Conservation (phyloP, 257 asterid species). For the Ehretia macrophylla region DNA sequence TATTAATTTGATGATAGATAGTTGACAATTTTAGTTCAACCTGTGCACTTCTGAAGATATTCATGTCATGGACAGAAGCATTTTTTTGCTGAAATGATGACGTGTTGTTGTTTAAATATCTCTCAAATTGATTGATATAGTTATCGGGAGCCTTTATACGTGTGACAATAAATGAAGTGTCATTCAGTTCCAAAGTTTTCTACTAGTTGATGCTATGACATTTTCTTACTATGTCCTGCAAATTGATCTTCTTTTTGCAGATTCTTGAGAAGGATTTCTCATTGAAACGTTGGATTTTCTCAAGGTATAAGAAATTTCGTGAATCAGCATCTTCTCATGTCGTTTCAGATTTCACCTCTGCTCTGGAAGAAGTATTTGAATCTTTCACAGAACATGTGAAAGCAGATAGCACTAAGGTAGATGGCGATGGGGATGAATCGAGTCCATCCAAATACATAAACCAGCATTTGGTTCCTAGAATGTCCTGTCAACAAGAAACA, state of each 20-base stretch:
- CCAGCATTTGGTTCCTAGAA: slow-evolving; percentile 34
- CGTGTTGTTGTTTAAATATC: too few species aligned
- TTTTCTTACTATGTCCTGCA: not conserved
- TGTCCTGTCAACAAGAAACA: slow-evolving; percentile 46
- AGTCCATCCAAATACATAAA: slow-evolving; percentile 39
- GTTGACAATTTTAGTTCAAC: too few species aligned
- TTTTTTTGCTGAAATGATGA: too few species aligned
- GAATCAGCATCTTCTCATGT: slow-evolving; percentile 62
- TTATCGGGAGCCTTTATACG: too few species aligned
- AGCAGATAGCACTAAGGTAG: slow-evolving; percentile 39
- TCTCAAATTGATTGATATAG: too few species aligned
- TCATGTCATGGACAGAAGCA: too few species aligned
- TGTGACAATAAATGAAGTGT: too few species aligned
- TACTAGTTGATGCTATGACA: not conserved
- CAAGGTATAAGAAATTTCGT: slow-evolving; percentile 58
- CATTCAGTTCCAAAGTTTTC: not conserved
- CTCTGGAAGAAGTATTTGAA: slow-evolving; percentile 58
- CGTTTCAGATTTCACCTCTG: slow-evolving; percentile 54
- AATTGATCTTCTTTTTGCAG: slow-evolving; percentile 35
- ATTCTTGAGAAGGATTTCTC: slow-evolving; percentile 57
- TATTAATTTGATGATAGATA: too few species aligned
- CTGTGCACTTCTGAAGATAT: too few species aligned
- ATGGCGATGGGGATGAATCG: slow-evolving; percentile 35
- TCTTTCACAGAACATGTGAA: slow-evolving; percentile 53
- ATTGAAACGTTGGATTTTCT: slow-evolving; percentile 52